Conservation (phyloP, 163 green algal species). For the Prototheca wickerhamii region DNA sequence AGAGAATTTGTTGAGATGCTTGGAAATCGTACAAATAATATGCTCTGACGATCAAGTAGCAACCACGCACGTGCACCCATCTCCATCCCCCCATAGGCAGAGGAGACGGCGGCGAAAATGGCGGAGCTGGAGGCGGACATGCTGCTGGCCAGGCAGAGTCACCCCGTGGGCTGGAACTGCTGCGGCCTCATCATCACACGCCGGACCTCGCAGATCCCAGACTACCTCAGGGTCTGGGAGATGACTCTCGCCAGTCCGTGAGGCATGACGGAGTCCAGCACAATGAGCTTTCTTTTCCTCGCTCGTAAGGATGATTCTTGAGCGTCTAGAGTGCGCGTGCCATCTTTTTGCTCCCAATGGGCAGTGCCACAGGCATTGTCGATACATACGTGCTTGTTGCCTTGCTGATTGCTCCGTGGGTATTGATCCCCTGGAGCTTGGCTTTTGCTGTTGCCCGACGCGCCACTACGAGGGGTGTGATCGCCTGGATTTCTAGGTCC, state of each 20-base stretch:
- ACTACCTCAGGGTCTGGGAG: conserved; percentile 36
- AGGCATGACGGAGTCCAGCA: no score
- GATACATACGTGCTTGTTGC: no score
- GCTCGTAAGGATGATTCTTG: background rate
- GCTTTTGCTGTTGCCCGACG: no score
- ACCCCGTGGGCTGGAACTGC: conserved; percentile 14
- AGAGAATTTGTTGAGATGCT: no score
- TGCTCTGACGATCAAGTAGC: background rate
- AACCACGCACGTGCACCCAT: background rate
- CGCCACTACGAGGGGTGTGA: no score
- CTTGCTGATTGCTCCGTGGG: no score
- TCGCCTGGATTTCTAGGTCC: no score
- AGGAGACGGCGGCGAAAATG: conserved; percentile 33
- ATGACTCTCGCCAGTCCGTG: conserved; percentile 4
- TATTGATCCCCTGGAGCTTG: no score
- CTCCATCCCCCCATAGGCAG: conserved; percentile 9
- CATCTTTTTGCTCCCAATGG: background rate
- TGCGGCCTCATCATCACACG: conserved; percentile 23
- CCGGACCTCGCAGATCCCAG: conserved; percentile 14
- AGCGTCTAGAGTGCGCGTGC: background rate
- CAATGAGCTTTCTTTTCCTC: background rate
- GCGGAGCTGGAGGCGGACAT: conserved; percentile 30
- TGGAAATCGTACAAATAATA: no score
- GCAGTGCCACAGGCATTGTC: no score
- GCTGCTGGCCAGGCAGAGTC: conserved; percentile 26